Evolutionary conservation across 441 rosid genomes (phyloP).

Genomic region (Daphne laureola): DNA sequence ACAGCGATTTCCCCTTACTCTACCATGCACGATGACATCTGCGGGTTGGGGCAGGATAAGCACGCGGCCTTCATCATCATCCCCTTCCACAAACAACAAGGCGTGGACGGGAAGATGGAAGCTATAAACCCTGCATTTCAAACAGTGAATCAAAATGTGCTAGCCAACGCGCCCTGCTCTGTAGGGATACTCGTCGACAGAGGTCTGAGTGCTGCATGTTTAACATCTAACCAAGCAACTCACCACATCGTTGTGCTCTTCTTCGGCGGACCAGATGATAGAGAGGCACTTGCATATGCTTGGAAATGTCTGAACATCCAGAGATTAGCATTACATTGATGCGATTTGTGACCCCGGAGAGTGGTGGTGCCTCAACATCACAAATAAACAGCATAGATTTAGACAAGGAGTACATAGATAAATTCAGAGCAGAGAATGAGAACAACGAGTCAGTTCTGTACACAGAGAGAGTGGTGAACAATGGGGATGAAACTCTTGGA

Average conservation of each 20-base stretch:
- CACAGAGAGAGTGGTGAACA: conserved; percentile 42
- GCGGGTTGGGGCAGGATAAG: conserved; percentile 80
- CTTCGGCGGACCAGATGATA: conserved; percentile 79
- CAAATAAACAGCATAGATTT: conserved; percentile 27
- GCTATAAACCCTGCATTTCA: conserved; percentile 64
- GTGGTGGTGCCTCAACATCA: conserved; percentile 5
- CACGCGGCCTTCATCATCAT: conserved; percentile 58
- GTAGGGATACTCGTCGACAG: conserved; percentile 83
- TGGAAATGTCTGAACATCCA: conserved; percentile 68
- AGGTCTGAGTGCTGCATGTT: conserved; percentile 50
- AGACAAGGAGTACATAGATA: conserved; percentile 51
- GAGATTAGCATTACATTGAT: conserved; percentile 51
- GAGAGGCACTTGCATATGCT: conserved; percentile 76
- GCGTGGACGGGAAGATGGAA: conserved; percentile 77
- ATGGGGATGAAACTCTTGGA: conserved; percentile 71
- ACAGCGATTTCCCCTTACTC: conserved; percentile 80
- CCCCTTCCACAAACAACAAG: conserved; percentile 82
- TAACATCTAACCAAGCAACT: conserved; percentile 38
- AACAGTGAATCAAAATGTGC: conserved; percentile 60
- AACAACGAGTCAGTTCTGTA: conserved; percentile 34
- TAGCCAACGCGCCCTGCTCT: conserved; percentile 74
- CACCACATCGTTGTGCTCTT: conserved; percentile 64
- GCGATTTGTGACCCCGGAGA: conserved; percentile 27
- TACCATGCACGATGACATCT: conserved; percentile 87
- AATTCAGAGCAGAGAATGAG: conserved; percentile 32